A percentile compares a stretch with the other conserved stretches of the same genome.
phyloP scores from a whole-genome alignment of 805 yeast genomes.

The Metschnikowia henanensis region DNA sequence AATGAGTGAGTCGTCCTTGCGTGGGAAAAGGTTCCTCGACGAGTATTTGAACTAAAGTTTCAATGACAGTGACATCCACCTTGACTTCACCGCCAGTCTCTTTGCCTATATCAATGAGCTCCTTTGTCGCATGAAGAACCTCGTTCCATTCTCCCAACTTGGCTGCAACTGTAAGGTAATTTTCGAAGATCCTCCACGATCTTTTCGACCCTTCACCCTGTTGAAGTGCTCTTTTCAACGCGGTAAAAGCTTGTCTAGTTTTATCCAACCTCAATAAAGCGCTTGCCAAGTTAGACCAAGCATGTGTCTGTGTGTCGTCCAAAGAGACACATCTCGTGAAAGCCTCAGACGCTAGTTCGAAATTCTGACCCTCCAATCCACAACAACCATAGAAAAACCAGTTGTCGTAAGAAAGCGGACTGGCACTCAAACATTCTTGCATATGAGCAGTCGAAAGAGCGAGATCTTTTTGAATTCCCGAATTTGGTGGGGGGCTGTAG shows the following conservation, averaged over 20 bases:
- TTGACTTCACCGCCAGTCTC: conserved; percentile 60
- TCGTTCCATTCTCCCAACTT: conserved; percentile 87
- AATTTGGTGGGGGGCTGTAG: conserved; percentile 59
- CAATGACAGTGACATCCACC: conserved; percentile 74
- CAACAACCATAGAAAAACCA: conserved; percentile 95
- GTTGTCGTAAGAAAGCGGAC: conserved; percentile 74
- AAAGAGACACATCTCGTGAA: conserved; percentile 87
- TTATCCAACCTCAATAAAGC: conserved; percentile 67
- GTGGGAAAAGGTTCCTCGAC: conserved; percentile 50
- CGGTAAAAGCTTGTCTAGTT: conserved; percentile 77
- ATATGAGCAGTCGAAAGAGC: conserved; percentile 61
- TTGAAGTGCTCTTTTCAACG: conserved; percentile 76
- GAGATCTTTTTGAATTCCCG: conserved; percentile 53
- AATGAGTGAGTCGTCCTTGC: conserved; percentile 49
- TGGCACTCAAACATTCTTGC: conserved; percentile 69
- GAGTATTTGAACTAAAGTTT: conserved; percentile 67
- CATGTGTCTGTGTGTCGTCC: conserved; percentile 75
- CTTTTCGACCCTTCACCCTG: conserved; percentile 62
- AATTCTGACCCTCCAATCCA: conserved; percentile 71
- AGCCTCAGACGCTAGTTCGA: conserved; percentile 83
- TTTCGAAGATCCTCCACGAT: conserved; percentile 92
- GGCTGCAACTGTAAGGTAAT: conserved; percentile 78
- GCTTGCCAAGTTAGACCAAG: conserved; percentile 93
- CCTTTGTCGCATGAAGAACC: conserved; percentile 72
- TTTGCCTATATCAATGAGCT: conserved; percentile 56